phyloP scores from a whole-genome alignment of 176 grass and related monocot genomes.

The Melocanna baccifera region DNA sequence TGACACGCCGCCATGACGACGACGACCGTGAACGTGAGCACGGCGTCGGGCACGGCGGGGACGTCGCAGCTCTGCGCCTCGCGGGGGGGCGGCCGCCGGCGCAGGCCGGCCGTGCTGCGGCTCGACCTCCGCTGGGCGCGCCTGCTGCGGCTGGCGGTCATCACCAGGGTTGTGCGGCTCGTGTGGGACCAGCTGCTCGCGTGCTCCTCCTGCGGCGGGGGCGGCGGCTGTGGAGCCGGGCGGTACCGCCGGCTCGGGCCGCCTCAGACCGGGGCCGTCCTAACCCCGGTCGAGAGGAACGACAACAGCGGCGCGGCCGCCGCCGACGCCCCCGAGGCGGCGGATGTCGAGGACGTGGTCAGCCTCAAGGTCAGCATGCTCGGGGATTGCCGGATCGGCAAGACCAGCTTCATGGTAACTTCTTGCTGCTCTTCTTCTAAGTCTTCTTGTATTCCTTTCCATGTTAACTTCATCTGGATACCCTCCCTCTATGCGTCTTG shows the following conservation, averaged over 20 bases:
- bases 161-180: constrained; percentile 60
- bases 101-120: constrained; percentile 15
- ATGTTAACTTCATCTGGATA: neutral
- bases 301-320: neutral
- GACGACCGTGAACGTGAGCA: constrained; percentile 24
- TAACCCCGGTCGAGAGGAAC: constrained; percentile 26
- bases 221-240: neutral
- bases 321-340: neutral
- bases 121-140: constrained; percentile 60
- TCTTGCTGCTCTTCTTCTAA: neutral
- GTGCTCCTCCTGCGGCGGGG: constrained; percentile 49
- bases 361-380: constrained; percentile 91
- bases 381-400: constrained; percentile 85
- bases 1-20: constrained; percentile 8
- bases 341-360: constrained; percentile 48
- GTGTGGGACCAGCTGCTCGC: constrained; percentile 63
- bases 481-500: neutral
- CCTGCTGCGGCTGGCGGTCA: constrained; percentile 59
- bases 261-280: neutral
- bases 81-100: neutral
- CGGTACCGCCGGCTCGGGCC: constrained; percentile 57
- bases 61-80: constrained; percentile 35
- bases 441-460: neutral
- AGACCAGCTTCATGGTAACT: constrained; percentile 98
- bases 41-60: neutral